Evolutionary conservation across 2,329 filamentous ascomycete genomes (phyloP).

Genomic region (Colletotrichum horii): DNA sequence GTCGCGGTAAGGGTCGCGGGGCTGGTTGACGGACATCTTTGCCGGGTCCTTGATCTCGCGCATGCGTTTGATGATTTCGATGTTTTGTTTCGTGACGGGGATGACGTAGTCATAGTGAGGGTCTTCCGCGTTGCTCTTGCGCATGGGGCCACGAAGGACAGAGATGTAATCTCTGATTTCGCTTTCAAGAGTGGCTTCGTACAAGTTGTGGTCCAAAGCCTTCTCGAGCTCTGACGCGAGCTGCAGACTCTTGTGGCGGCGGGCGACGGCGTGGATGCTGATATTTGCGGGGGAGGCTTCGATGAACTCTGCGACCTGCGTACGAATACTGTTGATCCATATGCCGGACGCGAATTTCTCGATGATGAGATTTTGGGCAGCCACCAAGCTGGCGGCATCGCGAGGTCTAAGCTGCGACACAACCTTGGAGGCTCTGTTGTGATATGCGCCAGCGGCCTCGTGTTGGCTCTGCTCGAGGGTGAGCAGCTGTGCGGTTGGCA

Average conservation of each 20-base stretch:
- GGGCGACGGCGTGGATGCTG: conserved; percentile 46
- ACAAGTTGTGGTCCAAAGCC: conserved; percentile 54
- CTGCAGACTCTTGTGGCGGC: conserved; percentile 60
- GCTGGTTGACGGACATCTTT: conserved; percentile 54
- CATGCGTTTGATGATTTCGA: conserved; percentile 45
- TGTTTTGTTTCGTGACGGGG: conserved; percentile 37
- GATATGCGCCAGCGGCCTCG: conserved; percentile 57
- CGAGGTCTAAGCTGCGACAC: conserved; percentile 29
- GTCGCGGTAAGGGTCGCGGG: conserved; percentile 60
- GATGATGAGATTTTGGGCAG: conserved; percentile 30
- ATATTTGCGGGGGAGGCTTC: conserved; percentile 20
- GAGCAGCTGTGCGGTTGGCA: conserved; percentile 58
- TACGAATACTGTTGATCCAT: conserved; percentile 47
- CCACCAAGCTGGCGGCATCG: conserved; percentile 7
- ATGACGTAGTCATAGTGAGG: conserved; percentile 37
- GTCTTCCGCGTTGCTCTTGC: conserved; percentile 22
- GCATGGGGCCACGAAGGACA: conserved; percentile 48
- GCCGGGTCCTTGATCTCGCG: conserved; percentile 53
- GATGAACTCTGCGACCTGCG: conserved; percentile 12
- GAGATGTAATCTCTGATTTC: conserved; percentile 55
- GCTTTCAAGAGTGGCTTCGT: conserved; percentile 36
- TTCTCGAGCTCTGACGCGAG: conserved; percentile 61
- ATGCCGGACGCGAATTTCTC: conserved; percentile 60
- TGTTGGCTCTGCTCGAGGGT: conserved; percentile 57
- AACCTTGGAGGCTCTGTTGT: conserved; percentile 26